Conservation (phyloP, 2,329 filamentous ascomycete genomes). For the Xylaria sp. region DNA sequence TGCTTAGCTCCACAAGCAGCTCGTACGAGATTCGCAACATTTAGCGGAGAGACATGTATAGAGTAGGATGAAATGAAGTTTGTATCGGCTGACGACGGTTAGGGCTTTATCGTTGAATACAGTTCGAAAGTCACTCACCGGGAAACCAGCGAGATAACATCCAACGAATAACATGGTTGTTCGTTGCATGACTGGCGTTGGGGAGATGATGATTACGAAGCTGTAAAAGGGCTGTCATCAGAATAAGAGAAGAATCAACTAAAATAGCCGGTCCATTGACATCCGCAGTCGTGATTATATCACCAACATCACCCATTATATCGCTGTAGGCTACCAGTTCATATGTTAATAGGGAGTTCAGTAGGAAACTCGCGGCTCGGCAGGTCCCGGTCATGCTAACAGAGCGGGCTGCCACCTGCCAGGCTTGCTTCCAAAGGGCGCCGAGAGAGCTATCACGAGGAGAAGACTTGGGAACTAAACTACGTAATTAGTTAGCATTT, state of each 20-base stretch:
- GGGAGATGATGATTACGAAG: conserved; percentile 74
- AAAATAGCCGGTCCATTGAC: conserved; percentile 81
- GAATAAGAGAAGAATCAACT: conserved; percentile 78
- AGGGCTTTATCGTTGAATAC: conserved; percentile 25
- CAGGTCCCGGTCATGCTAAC: conserved; percentile 76
- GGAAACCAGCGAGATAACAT: conserved; percentile 83
- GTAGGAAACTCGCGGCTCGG: conserved; percentile 78
- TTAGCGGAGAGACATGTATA: conserved; percentile 69
- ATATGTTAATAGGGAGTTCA: conserved; percentile 73
- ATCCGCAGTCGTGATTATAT: conserved; percentile 79
- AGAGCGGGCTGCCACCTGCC: conserved; percentile 77
- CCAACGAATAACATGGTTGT: conserved; percentile 82
- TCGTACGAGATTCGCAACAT: conserved; percentile 75
- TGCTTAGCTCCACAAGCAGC: conserved; percentile 69
- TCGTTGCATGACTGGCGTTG: conserved; percentile 72
- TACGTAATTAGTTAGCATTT: conserved; percentile 43
- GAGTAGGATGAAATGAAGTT: conserved; percentile 73
- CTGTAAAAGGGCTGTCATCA: conserved; percentile 77
- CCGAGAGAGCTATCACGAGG: conserved; percentile 55
- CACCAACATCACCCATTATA: conserved; percentile 75
- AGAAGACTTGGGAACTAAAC: conserved; percentile 57
- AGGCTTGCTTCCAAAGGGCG: conserved; percentile 74
- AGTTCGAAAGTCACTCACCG: conserved; percentile 61
- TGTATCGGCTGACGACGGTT: conserved; percentile 65
- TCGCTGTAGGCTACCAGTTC: conserved; percentile 74